Conservation (phyloP, 768 basidiomycete genomes). For the Symmetrospora coprosmae region DNA sequence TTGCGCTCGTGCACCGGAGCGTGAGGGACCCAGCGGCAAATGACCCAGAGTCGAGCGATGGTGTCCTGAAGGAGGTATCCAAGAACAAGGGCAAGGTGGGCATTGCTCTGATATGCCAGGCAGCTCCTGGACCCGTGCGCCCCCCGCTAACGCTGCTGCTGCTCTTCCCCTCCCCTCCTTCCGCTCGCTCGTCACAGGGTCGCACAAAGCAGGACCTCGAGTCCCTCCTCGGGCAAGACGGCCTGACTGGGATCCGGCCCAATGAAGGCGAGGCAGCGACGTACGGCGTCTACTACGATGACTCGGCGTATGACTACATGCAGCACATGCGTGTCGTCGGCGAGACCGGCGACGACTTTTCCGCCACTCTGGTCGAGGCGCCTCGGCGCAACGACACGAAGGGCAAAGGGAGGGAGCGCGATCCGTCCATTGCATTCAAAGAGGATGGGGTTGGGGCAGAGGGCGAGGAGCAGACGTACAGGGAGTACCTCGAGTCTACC, state of each 20-base stretch:
- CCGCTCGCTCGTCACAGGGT: not conserved
- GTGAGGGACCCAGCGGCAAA: slow-evolving; percentile 90
- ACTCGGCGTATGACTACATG: slow-evolving; percentile 96
- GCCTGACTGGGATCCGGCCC: not conserved
- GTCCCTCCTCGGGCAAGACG: not conserved
- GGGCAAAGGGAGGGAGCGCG: slow-evolving; percentile 40
- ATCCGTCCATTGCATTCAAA: slow-evolving; percentile 41
- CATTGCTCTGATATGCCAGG: too few species aligned
- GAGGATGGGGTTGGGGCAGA: slow-evolving; percentile 38
- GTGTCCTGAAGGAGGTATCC: slow-evolving; percentile 68
- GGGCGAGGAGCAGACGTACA: slow-evolving; percentile 56
- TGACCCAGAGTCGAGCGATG: slow-evolving; percentile 71
- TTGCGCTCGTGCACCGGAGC: slow-evolving; percentile 91
- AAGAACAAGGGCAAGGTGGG: slow-evolving; percentile 44
- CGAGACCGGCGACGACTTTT: slow-evolving; percentile 60
- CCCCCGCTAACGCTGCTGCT: not conserved
- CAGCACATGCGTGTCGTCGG: slow-evolving; percentile 77
- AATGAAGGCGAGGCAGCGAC: slow-evolving; percentile 60
- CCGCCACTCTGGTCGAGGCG: slow-evolving; percentile 59
- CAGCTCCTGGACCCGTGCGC: too few species aligned
- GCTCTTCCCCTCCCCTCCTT: not conserved
- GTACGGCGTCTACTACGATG: slow-evolving; percentile 88
- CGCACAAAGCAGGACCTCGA: slow-evolving; percentile 14
- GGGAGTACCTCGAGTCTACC: slow-evolving; percentile 56
- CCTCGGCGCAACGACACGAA: slow-evolving; percentile 38